Base-by-base conservation (phyloP, 495 filamentous ascomycete species). In the Hypoxylon fuscum region DNA sequence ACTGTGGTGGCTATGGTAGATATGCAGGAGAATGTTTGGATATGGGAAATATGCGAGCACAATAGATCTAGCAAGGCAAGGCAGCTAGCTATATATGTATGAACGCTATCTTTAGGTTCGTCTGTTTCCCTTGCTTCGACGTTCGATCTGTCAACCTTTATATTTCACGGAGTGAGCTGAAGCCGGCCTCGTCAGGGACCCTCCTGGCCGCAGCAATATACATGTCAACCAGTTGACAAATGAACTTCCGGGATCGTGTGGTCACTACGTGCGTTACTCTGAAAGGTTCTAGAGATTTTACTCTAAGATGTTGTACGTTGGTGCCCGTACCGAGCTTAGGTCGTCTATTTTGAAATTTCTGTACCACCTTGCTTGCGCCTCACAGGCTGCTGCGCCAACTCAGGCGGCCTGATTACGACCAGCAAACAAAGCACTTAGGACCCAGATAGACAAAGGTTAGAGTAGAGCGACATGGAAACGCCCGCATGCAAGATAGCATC, bases 271-370 rank as follows among this genome's bases (percentile, higher is more conserved):
- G 25, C 12, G 15, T 11, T 20, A 37, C 18, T 29, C 20, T 48
- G 14, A 35, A 23, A 41, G 44, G 29, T 20, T 2, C 18, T 9
- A 48, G 6, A 27, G 34, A n/a, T 32, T 32, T 8, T 1, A 9
- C 22, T 11, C 15, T 25, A 31, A 2, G 14, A 3, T 32, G 17
- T 4, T n/a, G 32, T 25, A 11, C 23, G 29, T 38, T 6, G 12
- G 25, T 38, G n/a, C 2, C 7, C 3, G 27, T n/a, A 11, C 11
- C 11, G 5, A 37, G 4, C 25, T 17, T n/a, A 23, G 37, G 15
- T 1, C 18, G 47, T 60, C 50, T 52, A 60, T 43, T 55, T 56
- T 59, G 17, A 21, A 54, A 45, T 9, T 3, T 23, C 18, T 37
- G 34, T 48, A 38, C 29, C 9, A 49, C 44, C 15, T 37, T 10